Conservation (phyloP, 257 asterid species). For the Perilla frutescens region DNA sequence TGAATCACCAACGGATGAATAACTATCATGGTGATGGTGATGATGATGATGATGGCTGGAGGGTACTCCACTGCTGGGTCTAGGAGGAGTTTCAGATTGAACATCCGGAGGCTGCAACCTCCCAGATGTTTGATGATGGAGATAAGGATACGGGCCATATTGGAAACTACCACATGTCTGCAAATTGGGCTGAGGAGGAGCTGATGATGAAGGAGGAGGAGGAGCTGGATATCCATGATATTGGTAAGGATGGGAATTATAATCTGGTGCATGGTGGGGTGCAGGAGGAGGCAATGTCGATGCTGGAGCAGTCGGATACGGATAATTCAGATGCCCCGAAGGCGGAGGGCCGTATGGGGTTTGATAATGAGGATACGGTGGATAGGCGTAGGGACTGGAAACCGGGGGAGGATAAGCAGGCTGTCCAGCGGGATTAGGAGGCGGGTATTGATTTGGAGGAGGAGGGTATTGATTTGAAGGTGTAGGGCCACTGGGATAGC, state of each 20-base stretch:
- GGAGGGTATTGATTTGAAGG: slow-evolving; percentile 41
- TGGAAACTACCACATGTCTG: slow-evolving; percentile 56
- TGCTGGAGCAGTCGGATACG: slow-evolving; percentile 44
- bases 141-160: slow-evolving; percentile 47
- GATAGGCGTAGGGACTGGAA: slow-evolving; percentile 47
- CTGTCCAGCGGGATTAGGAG: slow-evolving; percentile 38
- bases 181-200: slow-evolving; percentile 44
- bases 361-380: slow-evolving; percentile 63
- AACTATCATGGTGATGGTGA: slow-evolving; percentile 50
- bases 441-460: slow-evolving; percentile 59
- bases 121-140: slow-evolving; percentile 56
- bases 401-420: slow-evolving; percentile 48
- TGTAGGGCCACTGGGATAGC: slow-evolving; percentile 49
- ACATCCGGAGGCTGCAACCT: slow-evolving; percentile 48
- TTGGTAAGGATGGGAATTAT: slow-evolving; percentile 52
- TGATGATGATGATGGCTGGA: slow-evolving; percentile 38
- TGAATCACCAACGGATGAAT: slow-evolving; percentile 45
- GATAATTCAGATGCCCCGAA: slow-evolving; percentile 50
- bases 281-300: slow-evolving; percentile 47
- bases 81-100: slow-evolving; percentile 50
- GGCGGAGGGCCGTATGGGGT: slow-evolving; percentile 51
- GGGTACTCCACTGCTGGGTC: slow-evolving; percentile 29
- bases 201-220: slow-evolving; percentile 43
- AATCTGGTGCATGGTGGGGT: slow-evolving; percentile 46
- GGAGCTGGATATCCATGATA: slow-evolving; percentile 53